Conservation (phyloP, 176 grass and related monocot genomes). For the Miscanthus lutarioriparius region DNA sequence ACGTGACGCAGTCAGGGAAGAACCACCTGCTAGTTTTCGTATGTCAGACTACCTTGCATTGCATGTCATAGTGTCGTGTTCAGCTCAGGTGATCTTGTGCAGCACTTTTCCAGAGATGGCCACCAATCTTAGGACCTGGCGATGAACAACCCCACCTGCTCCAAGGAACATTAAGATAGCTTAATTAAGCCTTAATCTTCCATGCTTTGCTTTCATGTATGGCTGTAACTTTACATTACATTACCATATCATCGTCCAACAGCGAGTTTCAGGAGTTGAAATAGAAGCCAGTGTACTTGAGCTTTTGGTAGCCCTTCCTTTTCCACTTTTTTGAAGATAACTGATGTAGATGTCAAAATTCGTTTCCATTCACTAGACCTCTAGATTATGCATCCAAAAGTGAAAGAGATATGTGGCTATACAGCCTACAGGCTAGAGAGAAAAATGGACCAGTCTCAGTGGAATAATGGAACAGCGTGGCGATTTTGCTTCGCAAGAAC, state of each 20-base stretch:
- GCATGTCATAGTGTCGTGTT: neutral
- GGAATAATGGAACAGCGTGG: neutral
- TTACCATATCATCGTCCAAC: constrained; percentile 15
- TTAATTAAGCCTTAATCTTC: neutral
- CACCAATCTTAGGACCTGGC: constrained; percentile 14
- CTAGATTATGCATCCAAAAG: constrained; percentile 5
- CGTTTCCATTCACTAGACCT: constrained; percentile 2
- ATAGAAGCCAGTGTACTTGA: neutral
- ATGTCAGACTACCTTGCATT: too few relatives aligned
- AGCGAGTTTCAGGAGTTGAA: constrained; percentile 15
- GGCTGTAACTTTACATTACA: constrained; percentile 10
- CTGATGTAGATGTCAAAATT: neutral
- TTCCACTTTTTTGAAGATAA: neutral
- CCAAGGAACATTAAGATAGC: neutral
- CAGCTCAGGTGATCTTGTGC: constrained; percentile 8
- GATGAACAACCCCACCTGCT: constrained; percentile 28
- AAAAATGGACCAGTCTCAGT: neutral
- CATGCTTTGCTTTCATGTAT: constrained; percentile 32
- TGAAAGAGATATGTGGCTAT: neutral
- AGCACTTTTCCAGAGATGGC: constrained; percentile 30
- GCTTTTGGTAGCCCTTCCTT: neutral
- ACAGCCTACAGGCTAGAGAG: constrained; percentile 20
- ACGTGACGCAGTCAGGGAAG: neutral
- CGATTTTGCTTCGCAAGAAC: constrained; percentile 23
- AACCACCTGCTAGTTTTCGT: neutral